Conservation (phyloP, 352 stramenopile species). For the Phytopythium kandeliae region DNA sequence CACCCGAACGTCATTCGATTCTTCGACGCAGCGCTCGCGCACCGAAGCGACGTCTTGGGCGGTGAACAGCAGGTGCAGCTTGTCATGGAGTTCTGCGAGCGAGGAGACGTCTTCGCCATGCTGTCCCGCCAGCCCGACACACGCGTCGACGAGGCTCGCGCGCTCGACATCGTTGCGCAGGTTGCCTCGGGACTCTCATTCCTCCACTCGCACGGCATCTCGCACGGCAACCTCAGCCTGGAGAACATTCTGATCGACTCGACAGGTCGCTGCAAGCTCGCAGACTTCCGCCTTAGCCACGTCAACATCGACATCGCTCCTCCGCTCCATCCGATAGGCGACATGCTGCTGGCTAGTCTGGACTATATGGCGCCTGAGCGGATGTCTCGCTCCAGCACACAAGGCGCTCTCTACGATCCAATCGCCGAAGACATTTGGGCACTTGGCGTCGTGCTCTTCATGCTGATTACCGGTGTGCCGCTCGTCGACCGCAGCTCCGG, state of each 20-base stretch:
- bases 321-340: background rate
- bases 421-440: constrained; percentile 23
- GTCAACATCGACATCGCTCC: background rate
- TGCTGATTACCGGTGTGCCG: constrained; percentile 24
- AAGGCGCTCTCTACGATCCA: constrained; percentile 1
- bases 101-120: constrained; percentile 24
- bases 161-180: constrained; percentile 13
- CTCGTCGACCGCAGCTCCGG: constrained; percentile 14
- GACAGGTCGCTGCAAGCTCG: constrained; percentile 28
- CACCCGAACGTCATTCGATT: constrained; percentile 21
- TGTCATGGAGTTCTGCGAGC: constrained; percentile 29
- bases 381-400: background rate
- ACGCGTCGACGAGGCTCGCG: constrained; percentile 7
- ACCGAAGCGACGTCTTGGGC: background rate
- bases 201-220: constrained; percentile 7
- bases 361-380: constrained; percentile 12
- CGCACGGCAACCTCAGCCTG: constrained; percentile 33
- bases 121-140: background rate
- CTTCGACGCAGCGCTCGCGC: constrained; percentile 3
- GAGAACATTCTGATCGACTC: constrained; percentile 31
- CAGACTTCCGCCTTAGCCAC: constrained; percentile 26
- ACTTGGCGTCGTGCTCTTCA: constrained; percentile 31
- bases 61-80: constrained; percentile 12
- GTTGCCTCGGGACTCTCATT: constrained; percentile 11
- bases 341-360: background rate